phyloP scores from a whole-genome alignment of 495 filamentous ascomycete species.

The Penicillium coprophilum region DNA sequence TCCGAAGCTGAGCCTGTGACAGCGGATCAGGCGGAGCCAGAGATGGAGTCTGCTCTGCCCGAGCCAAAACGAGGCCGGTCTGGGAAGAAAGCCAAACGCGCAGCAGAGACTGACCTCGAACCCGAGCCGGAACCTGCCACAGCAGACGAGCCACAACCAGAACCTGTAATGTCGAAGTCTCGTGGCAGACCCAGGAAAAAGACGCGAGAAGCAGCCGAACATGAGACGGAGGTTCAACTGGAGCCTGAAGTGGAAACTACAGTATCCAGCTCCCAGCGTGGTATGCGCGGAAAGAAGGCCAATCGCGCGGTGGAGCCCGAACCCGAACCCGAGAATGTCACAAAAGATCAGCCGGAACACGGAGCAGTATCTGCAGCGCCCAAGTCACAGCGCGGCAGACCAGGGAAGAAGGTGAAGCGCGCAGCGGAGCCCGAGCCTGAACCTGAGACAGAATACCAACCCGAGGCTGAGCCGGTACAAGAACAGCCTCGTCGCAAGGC shows the following conservation, averaged over 20 bases:
- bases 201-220: slow-evolving; percentile 1
- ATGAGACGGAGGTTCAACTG: slow-evolving; percentile 7
- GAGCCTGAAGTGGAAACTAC: neutral
- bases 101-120: slow-evolving; percentile 11
- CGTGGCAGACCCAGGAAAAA: slow-evolving; percentile 9
- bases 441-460: slow-evolving; percentile 10
- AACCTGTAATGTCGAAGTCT: neutral
- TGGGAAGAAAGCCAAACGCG: slow-evolving; percentile 3
- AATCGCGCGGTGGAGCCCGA: slow-evolving; percentile 11
- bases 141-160: neutral
- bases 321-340: slow-evolving; percentile 5
- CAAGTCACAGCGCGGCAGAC: neutral
- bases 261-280: neutral
- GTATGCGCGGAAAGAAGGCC: slow-evolving; percentile 8
- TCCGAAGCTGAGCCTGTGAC: neutral
- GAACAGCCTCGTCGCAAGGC: slow-evolving; percentile 27
- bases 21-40: neutral
- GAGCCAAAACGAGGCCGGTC: slow-evolving; percentile 11
- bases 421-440: neutral
- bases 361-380: neutral
- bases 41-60: neutral
- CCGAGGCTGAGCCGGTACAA: slow-evolving; percentile 16
- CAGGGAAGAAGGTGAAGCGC: neutral
- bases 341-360: slow-evolving; percentile 9
- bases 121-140: neutral